A percentile compares a stretch with the other conserved stretches of the same genome.
phyloP scores from a whole-genome alignment of 257 asterid species.

The Datura wrightii region DNA sequence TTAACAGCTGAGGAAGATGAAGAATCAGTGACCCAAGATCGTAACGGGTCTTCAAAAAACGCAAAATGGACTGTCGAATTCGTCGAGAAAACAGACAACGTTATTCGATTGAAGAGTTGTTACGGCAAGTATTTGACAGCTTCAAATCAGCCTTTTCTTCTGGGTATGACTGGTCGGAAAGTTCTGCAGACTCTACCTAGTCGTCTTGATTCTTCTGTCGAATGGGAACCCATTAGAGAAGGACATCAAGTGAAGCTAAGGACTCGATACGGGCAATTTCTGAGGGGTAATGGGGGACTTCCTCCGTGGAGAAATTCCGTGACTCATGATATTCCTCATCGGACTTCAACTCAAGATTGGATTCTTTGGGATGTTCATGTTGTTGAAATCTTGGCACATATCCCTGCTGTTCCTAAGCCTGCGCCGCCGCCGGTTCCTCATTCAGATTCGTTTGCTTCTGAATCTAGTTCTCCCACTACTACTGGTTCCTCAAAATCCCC shows the following conservation, averaged over 20 bases:
- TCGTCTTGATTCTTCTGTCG: slow-evolving; percentile 81
- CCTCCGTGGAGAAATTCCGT: slow-evolving; percentile 97
- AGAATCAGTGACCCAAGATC: slow-evolving; percentile 48
- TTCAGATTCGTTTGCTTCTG: slow-evolving; percentile 64
- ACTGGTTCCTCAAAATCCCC: slow-evolving; percentile 59
- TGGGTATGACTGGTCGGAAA: slow-evolving; percentile 84
- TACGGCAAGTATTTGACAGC: slow-evolving; percentile 51
- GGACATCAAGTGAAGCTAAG: slow-evolving; percentile 72
- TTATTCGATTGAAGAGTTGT: slow-evolving; percentile 52
- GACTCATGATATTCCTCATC: slow-evolving; percentile 88
- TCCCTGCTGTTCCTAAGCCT: slow-evolving; percentile 46
- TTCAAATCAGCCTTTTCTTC: slow-evolving; percentile 50
- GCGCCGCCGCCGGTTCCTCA: slow-evolving; percentile 41
- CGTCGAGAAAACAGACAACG: slow-evolving; percentile 35
- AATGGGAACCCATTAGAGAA: slow-evolving; percentile 91
- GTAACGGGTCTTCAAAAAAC: slow-evolving; percentile 43
- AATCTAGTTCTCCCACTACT: slow-evolving; percentile 55
- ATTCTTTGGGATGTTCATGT: slow-evolving; percentile 82
- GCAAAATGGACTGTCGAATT: slow-evolving; percentile 53
- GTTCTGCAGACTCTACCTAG: slow-evolving; percentile 69
- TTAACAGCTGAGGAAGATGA: slow-evolving; percentile 55
- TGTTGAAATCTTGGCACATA: slow-evolving; percentile 56
- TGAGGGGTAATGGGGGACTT: slow-evolving; percentile 85
- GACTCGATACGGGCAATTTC: slow-evolving; percentile 85
- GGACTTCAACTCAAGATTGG: slow-evolving; percentile 86